Evolutionary conservation across 352 stramenopile species (phyloP).

Genomic region (Phytopythium kandeliae): DNA sequence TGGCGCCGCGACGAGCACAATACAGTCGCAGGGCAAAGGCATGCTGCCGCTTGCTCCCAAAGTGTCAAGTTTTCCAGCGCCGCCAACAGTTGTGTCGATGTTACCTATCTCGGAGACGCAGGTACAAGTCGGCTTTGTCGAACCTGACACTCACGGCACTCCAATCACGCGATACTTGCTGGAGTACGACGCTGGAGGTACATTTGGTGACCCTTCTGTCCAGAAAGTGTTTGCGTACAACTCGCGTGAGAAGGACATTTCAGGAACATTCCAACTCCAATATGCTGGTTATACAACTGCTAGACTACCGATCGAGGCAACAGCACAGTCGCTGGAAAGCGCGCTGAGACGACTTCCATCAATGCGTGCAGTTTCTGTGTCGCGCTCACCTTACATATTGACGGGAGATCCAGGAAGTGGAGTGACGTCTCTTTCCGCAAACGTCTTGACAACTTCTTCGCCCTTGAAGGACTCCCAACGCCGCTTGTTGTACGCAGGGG

Average conservation of each 20-base stretch:
- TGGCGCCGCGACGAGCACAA: conserved; percentile 40
- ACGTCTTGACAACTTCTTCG: conserved; percentile 33
- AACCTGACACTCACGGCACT: conserved; percentile 19
- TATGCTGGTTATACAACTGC: conserved; percentile 48
- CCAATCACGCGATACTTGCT: conserved; percentile 46
- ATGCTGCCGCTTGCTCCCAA: conserved; percentile 40
- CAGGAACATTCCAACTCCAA: conserved; percentile 59
- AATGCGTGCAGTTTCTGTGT: conserved; percentile 43
- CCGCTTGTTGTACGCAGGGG: conserved; percentile 27
- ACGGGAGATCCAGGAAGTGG: conserved; percentile 23
- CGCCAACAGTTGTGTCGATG: conserved; percentile 28
- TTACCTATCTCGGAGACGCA: conserved; percentile 59
- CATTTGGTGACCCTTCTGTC: conserved; percentile 37
- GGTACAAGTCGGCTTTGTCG: conserved; percentile 27
- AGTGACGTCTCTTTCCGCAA: conserved; percentile 34
- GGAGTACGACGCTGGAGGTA: conserved; percentile 44
- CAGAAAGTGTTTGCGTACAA: conserved; percentile 52
- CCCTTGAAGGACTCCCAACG: conserved; percentile 26
- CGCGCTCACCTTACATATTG: conserved; percentile 42
- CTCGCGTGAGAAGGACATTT: conserved; percentile 40
- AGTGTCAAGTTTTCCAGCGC: conserved; percentile 25
- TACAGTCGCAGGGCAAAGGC: conserved; percentile 57
- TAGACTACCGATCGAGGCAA: conserved; percentile 48
- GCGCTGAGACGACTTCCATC: conserved; percentile 38
- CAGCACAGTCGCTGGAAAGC: conserved; percentile 20